These are phyloP conservation scores for Chalaropsis thielavioides DNA, from an alignment of 2,329 filamentous ascomycete species.

Conservation along the genomic window DNA sequence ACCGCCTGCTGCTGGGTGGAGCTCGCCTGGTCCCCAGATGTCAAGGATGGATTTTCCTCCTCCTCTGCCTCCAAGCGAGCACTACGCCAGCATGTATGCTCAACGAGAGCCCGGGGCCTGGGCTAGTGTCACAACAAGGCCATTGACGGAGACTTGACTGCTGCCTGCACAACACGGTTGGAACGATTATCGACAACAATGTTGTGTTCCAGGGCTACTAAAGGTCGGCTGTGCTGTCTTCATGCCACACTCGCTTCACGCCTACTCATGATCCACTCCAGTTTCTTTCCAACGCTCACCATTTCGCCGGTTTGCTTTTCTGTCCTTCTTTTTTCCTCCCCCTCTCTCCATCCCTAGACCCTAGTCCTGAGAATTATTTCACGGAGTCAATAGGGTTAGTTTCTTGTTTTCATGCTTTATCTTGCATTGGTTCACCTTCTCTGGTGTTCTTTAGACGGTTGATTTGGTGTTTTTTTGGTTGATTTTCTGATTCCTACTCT, in stretches of 20 bases:
- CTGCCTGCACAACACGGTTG: slow-evolving; percentile 15
- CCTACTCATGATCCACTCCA: neutral
- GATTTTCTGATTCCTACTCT: neutral
- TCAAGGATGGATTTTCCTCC: slow-evolving; percentile 6
- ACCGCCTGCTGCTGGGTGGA: neutral
- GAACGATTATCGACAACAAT: slow-evolving; percentile 12
- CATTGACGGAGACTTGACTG: slow-evolving; percentile 8
- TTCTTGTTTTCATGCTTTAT: neutral
- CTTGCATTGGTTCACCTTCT: neutral
- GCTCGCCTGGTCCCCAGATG: slow-evolving; percentile 13
- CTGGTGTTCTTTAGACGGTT: neutral
- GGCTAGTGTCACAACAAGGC: slow-evolving; percentile 12
- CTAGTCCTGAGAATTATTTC: neutral
- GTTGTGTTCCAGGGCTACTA: slow-evolving; percentile 12
- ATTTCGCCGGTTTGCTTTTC: neutral
- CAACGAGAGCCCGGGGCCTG: slow-evolving; percentile 6
- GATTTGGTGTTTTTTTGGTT: neutral
- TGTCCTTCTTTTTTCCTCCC: neutral
- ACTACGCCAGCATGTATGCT: neutral
- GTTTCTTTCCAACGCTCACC: neutral
- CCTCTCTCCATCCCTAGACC: neutral
- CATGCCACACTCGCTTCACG: neutral
- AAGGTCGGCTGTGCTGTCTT: neutral
- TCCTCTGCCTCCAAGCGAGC: slow-evolving; percentile 8
- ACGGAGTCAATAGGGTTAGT: neutral